A percentile compares a stretch with the other conserved stretches of the same genome.
Evolutionary conservation across 768 basidiomycete genomes (phyloP).

Genomic region (Rhizopogon salebrosus): DNA sequence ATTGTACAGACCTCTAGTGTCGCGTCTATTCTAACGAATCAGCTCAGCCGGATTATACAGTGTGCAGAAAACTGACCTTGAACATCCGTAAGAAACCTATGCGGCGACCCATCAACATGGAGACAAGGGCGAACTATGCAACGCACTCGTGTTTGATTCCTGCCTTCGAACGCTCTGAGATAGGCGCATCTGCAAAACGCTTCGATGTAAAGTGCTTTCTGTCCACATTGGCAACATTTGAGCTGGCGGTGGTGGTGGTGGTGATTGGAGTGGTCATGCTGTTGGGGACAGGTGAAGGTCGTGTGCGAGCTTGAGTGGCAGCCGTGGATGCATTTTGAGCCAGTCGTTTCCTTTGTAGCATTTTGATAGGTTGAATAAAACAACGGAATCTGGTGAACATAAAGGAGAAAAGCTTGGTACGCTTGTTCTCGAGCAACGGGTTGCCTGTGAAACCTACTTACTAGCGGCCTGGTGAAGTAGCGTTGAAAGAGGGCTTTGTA

Average conservation of each 20-base stretch:
- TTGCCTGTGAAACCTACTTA: too few relatives aligned
- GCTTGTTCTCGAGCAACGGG: not conserved
- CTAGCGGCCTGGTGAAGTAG: too few relatives aligned
- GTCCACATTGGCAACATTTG: slow-evolving; percentile 3
- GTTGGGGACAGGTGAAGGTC: not conserved
- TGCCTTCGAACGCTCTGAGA: slow-evolving; percentile 36
- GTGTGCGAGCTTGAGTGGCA: not conserved
- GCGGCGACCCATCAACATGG: not conserved
- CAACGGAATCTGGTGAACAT: not conserved
- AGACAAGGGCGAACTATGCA: not conserved
- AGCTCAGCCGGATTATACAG: not conserved
- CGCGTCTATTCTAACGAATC: slow-evolving; percentile 24
- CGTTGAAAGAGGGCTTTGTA: too few relatives aligned
- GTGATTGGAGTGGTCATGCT: not conserved
- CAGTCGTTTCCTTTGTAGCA: not conserved
- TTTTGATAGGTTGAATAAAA: not conserved
- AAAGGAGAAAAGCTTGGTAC: not conserved
- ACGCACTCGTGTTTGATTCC: slow-evolving; percentile 41
- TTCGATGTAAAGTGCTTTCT: slow-evolving; percentile 23
- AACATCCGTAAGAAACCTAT: slow-evolving; percentile 41
- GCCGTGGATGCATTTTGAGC: not conserved
- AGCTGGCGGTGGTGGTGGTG: not conserved
- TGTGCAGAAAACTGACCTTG: slow-evolving; percentile 29
- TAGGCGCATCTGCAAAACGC: slow-evolving; percentile 25
- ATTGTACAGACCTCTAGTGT: slow-evolving; percentile 32